phyloP scores from a whole-genome alignment of 805 yeast genomes.

The Saccharomyces mikatae region DNA sequence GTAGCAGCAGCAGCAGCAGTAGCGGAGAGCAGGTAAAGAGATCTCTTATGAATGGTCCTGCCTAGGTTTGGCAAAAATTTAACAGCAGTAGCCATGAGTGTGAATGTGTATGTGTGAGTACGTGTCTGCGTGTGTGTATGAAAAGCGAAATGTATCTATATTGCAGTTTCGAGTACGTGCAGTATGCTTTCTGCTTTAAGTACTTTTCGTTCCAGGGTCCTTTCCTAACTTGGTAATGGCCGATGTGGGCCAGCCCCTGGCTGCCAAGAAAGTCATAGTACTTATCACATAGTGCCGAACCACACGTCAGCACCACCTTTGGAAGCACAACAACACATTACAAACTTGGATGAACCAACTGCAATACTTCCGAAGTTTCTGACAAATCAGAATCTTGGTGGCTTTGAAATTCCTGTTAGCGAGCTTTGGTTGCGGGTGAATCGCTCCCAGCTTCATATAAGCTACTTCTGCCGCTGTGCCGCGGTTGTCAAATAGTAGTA shows the following conservation, averaged over 20 bases:
- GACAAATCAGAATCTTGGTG: not conserved
- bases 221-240: not conserved
- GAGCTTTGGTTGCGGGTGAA: not conserved
- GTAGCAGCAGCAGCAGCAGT: conserved; percentile 30
- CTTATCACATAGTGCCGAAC: not conserved
- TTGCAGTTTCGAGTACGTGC: not conserved
- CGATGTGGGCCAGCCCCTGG: not conserved
- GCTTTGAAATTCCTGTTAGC: not conserved
- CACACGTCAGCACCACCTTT: not conserved
- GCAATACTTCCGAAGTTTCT: not conserved
- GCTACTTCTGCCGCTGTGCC: not conserved
- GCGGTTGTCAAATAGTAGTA: not conserved
- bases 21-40: conserved; percentile 18
- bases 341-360: not conserved
- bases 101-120: not conserved
- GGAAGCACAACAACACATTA: not conserved
- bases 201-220: not conserved
- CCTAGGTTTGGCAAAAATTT: conserved; percentile 11
- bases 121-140: not conserved
- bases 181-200: not conserved
- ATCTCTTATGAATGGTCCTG: conserved; percentile 18
- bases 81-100: conserved; percentile 11
- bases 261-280: not conserved
- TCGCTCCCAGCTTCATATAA: not conserved
- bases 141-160: not conserved